These are phyloP conservation scores for Pythium phragmiticola DNA, from an alignment of 352 stramenopile genomes.

Conservation along the genomic window DNA sequence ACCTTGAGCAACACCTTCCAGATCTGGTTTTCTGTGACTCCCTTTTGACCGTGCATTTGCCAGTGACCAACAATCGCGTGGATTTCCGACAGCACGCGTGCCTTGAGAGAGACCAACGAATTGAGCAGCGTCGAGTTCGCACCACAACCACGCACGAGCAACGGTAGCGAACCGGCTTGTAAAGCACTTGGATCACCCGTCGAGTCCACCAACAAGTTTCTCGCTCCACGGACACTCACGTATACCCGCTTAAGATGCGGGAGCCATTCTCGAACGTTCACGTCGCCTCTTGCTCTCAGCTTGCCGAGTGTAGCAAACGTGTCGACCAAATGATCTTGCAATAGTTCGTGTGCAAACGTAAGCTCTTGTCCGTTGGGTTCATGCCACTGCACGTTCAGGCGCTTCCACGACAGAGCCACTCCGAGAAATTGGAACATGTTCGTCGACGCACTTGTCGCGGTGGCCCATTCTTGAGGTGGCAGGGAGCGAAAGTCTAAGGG, in stretches of 20 bases:
- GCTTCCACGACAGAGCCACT: constrained; percentile 47
- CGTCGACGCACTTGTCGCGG: constrained; percentile 37
- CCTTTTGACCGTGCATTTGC: constrained; percentile 38
- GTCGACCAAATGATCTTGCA: constrained; percentile 48
- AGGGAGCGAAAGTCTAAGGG: constrained; percentile 63
- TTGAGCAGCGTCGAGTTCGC: constrained; percentile 35
- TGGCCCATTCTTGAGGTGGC: constrained; percentile 39
- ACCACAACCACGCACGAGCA: constrained; percentile 38
- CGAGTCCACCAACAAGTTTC: constrained; percentile 54
- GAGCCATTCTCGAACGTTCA: constrained; percentile 48
- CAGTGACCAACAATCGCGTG: constrained; percentile 53
- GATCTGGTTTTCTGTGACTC: constrained; percentile 56
- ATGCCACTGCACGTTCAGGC: constrained; percentile 54
- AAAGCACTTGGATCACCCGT: constrained; percentile 28
- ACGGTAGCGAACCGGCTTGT: constrained; percentile 36
- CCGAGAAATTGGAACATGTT: constrained; percentile 68
- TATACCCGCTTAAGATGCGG: constrained; percentile 46
- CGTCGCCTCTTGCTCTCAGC: constrained; percentile 28
- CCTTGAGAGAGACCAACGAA: constrained; percentile 41
- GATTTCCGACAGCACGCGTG: constrained; percentile 37
- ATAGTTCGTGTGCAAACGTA: constrained; percentile 45
- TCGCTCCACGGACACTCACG: constrained; percentile 41
- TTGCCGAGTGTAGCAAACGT: constrained; percentile 32
- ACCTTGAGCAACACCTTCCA: constrained; percentile 48
- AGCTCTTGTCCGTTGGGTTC: constrained; percentile 59